Base-by-base conservation (phyloP, 805 yeast genomes). In the Candida loeiensis region DNA sequence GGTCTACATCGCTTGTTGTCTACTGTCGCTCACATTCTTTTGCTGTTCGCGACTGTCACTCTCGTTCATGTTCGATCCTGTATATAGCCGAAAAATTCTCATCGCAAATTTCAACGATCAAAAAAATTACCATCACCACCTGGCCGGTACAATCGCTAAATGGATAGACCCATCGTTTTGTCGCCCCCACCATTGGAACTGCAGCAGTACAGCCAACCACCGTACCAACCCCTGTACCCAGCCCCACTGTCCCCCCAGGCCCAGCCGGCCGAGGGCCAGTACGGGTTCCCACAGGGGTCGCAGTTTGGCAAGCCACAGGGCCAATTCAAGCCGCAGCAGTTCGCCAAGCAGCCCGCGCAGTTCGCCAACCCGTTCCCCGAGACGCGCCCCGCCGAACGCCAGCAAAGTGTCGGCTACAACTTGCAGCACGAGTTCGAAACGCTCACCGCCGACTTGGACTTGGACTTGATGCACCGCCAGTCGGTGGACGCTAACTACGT, bases 391-490 rank as follows among this genome's bases (percentile, higher is more conserved):
- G 25, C 46, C 17, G 46, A 42, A 20, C 53, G 73, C 36, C 71
- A 69, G 48, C 72, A 61, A 48, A 64, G 70, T 46, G 74, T 69
- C 17, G 73, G 73, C 6, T 69, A 61, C 53, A 67, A 69, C 49
- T 59, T 69, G 50, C 73, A 69, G 49, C 72, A 69, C 37, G 74
- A 69, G 51, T 69, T 69, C 47, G 73, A 69, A 45, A 68, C 73
- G n/a, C 55, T 69, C 41, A 68, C 64, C 38, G 68, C 66, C 14
- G 74, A 69, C 48, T 63, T 69, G 57, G 73, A 69, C 49, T 59
- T 69, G 54, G 74, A 69, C 53, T 58, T 69, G 51, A 60, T 52
- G 39, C 42, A 44, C 44, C 34, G 37, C n/a, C 41, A 38, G 36
- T 32, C 36, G 26, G 27, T 31, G 21, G 39, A 28, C 9, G 25